Base-by-base conservation (phyloP, 495 filamentous ascomycete genomes). In the Parathielavia appendiculata region DNA sequence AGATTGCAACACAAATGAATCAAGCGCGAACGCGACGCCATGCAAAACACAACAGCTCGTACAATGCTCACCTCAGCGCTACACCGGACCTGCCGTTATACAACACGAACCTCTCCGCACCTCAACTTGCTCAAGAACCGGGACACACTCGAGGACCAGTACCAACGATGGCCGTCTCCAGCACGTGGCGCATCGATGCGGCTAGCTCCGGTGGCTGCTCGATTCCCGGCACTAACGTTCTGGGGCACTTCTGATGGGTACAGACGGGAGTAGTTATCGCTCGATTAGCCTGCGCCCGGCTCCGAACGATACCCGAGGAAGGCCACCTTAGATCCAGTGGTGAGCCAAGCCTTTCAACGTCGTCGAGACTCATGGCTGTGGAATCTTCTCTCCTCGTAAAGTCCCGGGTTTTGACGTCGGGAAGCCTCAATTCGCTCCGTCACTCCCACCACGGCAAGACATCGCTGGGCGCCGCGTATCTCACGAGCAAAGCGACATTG, bases 171-270 rank as follows among this genome's bases (percentile, higher is more conserved):
- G 16, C 54, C 35, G 5, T 19, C 16, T 20, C 2, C 51, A 1
- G 58, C 58, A 60, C 58, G 58, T 60, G 58, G 58, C 26, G 36
- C n/a, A 34, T 48, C 36, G 51, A 60, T 44, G 45, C 36, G 51
- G 58, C 46, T 54, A 54, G 38, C 51, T 22, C 44, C 50, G 26
- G 38, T 43, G 46, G 45, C 46, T 49, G 46, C 13, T 4, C 26
- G 46, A 44, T 43, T 57, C 55, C 38, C 46, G 47, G 36, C 22
- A 9, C 38, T 22, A 22, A 26, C 26, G 12, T 41, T 57, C 34
- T 19, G 48, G 52, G 57, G 36, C 63, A 59, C 51, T 50, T 57
- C 51, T 43, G 57, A 54, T 53, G 36, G 36, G 56, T 59, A 57
- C n/a, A n/a, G n/a, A n/a, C n/a, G n/a, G n/a, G n/a, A n/a, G 6